Evolutionary conservation across 768 basidiomycete species (phyloP), one percentile per base, ranked within the genome.

Genomic region (Rhodosporidiobolus odoratus): DNA sequence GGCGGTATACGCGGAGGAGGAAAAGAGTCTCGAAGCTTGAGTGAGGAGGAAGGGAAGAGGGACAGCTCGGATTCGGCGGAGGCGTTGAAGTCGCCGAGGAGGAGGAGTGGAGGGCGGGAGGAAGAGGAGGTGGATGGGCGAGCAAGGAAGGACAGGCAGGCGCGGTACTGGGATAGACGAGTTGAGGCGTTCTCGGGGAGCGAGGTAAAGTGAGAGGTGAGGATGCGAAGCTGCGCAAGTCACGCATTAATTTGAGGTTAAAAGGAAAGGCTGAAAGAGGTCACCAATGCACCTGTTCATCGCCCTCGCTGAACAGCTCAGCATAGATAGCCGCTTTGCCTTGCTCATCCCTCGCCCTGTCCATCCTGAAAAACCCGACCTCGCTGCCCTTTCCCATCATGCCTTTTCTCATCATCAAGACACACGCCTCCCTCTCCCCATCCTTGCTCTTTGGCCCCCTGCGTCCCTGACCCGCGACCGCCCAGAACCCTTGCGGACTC

Each of bases 201-300:
- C 1, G 74, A 67, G 4, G 68, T 59, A 37, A 70, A 75, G 65
- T 75, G 74, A 13, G 71, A 72, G 1, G 71, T 75, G 19, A 50
- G 32, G 43, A 75, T 40, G 12, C 66, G 65, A 13, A 68, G 10
- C 65, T 63, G 62, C 17, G 34, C 5, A 19, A 23, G 32, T 34
- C 19, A 25, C 9, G 32, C 21, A 38, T 27, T 6, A 27, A 53
- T 6, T 23, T 38, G 52, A 7, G 56, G n/a, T n/a, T n/a, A 35
- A 34, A 12, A 23, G 32, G 8, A 30, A 50, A 37, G 12, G 48
- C n/a, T 15, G 2, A 40, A 27, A 25, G 35, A 32, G 32, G n/a
- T 47, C 13, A 53, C 4, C 15, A 19, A 62, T 58, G 23, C 27
- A 52, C 63, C 41, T 17, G 0, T 25, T 69, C 59, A 16, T 12